Percentiles rank a stretch among this genome's conserved stretches.
These are phyloP conservation scores for Coleophoma crateriformis DNA, from an alignment of 2,329 filamentous ascomycete species.

Conservation along the genomic window DNA sequence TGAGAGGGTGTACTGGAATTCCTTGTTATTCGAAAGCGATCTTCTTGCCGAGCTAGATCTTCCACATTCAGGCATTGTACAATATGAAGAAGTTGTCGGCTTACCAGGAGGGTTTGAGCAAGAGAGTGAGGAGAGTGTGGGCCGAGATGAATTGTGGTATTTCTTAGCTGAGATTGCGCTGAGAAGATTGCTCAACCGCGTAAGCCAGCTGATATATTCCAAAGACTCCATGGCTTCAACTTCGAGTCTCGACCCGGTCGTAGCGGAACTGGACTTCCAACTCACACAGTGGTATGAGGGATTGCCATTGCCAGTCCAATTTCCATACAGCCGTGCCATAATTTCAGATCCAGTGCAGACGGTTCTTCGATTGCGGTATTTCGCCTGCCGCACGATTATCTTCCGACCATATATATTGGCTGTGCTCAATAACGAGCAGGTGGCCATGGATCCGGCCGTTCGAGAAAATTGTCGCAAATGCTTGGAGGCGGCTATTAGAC, in stretches of 20 bases:
- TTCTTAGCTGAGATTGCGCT: conserved; percentile 80
- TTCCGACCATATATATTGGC: conserved; percentile 79
- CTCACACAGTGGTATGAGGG: conserved; percentile 81
- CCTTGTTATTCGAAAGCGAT: conserved; percentile 75
- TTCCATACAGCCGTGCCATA: conserved; percentile 63
- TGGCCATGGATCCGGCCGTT: conserved; percentile 65
- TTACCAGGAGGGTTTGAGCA: conserved; percentile 72
- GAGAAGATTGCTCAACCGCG: conserved; percentile 69
- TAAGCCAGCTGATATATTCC: conserved; percentile 75
- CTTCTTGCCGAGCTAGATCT: conserved; percentile 74
- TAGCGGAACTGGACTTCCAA: conserved; percentile 76
- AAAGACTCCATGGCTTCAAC: conserved; percentile 68
- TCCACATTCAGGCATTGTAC: conserved; percentile 76
- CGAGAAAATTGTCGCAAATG: conserved; percentile 77
- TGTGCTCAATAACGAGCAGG: conserved; percentile 71
- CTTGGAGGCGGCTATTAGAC: conserved; percentile 72
- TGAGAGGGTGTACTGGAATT: conserved; percentile 80
- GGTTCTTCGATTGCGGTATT: conserved; percentile 73
- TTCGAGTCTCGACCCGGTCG: conserved; percentile 69
- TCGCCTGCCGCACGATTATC: conserved; percentile 81
- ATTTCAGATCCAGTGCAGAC: conserved; percentile 73
- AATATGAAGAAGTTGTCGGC: conserved; percentile 75
- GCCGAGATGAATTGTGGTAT: conserved; percentile 78
- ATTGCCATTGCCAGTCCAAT: conserved; percentile 68
- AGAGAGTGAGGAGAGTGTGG: conserved; percentile 58